Percentiles rank a stretch among this genome's conserved stretches.
phyloP scores from a whole-genome alignment of 164 flowering plant genomes.

The Magnolia sinica region DNA sequence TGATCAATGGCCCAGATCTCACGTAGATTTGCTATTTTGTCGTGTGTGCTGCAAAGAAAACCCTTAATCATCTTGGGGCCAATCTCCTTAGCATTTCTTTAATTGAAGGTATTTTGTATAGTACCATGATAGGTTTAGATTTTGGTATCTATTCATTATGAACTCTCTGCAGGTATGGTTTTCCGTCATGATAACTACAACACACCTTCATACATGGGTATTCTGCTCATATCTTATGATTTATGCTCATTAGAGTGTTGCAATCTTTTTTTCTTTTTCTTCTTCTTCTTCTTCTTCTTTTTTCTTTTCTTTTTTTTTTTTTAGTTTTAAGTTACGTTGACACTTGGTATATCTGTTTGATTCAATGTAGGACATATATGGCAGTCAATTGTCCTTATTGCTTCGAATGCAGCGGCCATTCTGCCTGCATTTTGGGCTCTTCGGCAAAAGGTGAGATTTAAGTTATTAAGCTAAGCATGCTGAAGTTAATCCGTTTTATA shows the following conservation, averaged over 20 bases:
- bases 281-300: background rate
- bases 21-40: background rate
- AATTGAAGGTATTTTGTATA: background rate
- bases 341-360: background rate
- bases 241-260: background rate
- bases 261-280: background rate
- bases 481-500: background rate
- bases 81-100: background rate
- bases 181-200: background rate
- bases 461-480: background rate
- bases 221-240: background rate
- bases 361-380: slow-evolving; percentile 59
- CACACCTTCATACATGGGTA: background rate
- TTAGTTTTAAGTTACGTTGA: background rate
- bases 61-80: background rate
- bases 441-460: slow-evolving; percentile 56
- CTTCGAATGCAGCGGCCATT: slow-evolving; percentile 90
- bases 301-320: no score
- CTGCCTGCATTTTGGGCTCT: slow-evolving; percentile 91
- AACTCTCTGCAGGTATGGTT: background rate
- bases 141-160: background rate
- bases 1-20: no score
- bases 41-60: background rate
- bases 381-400: slow-evolving; percentile 80
- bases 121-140: background rate